These are phyloP conservation scores for Eragrostis tef DNA, from an alignment of 202 grass and related monocot genomes.

Conservation along the genomic window DNA sequence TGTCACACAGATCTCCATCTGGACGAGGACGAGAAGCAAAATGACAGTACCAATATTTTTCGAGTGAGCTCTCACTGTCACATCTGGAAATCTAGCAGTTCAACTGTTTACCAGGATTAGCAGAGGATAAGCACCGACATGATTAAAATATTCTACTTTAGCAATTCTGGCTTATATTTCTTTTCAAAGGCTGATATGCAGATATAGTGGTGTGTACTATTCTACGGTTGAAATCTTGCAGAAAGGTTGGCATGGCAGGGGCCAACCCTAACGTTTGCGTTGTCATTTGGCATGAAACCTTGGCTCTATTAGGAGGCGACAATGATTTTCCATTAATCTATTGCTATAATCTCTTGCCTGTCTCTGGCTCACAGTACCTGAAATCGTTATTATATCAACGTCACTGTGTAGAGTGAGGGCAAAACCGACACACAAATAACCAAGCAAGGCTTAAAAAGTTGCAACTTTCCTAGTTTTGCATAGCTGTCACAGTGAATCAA, in stretches of 20 bases:
- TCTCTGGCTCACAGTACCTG: constrained; percentile 38
- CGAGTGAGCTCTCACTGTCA: constrained; percentile 40
- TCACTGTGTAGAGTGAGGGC: background rate
- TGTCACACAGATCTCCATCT: constrained; percentile 37
- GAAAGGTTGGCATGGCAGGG: constrained; percentile 34
- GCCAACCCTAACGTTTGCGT: constrained; percentile 43
- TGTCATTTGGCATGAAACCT: constrained; percentile 58
- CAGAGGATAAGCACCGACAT: constrained; percentile 44
- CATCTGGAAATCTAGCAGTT: constrained; percentile 36
- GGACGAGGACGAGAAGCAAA: constrained; percentile 17
- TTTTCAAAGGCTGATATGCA: constrained; percentile 19
- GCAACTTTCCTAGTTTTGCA: constrained; percentile 56
- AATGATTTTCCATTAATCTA: constrained; percentile 46
- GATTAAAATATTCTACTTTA: constrained; percentile 7
- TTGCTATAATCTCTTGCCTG: constrained; percentile 19
- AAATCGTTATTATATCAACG: constrained; percentile 24
- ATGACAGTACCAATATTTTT: background rate
- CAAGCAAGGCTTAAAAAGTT: constrained; percentile 56
- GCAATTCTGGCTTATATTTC: background rate
- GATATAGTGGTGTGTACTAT: constrained; percentile 8
- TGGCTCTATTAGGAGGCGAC: constrained; percentile 46
- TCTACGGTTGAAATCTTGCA: constrained; percentile 48
- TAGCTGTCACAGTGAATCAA: constrained; percentile 15
- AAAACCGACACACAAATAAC: constrained; percentile 49
- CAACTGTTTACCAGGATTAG: constrained; percentile 34